Evolutionary conservation across 352 stramenopile species (phyloP), one percentile per base, ranked within the genome.

Genomic region (Pythium dissimile): DNA sequence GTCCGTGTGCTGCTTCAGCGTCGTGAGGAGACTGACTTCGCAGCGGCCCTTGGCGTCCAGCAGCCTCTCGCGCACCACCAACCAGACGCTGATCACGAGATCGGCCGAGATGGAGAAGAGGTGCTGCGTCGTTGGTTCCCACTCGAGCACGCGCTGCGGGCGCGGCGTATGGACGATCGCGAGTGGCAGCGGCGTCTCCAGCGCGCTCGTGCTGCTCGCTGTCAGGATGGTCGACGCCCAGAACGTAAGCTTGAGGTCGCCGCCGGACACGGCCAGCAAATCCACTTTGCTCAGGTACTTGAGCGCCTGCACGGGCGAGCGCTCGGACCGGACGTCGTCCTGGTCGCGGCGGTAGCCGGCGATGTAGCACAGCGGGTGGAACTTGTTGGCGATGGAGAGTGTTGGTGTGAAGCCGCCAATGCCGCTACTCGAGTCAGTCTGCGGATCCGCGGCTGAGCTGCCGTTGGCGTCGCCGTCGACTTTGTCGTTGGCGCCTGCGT

Each of bases 181-280:
- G n/a, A 92, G 64, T 2, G 82, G 82, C n/a, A 71, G 31, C 5
- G 78, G 76, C 8, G 69, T 86, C 47, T 90, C 80, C 28, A 89
- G 54, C 1, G 80, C 80, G 18, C 80, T 87, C 5, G 75, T 55
- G 39, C 80, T 89, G 23, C 62, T 73, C 0, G 78, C 73, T 2
- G 76, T 89, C n/a, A 92, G 52, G 21, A 89, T 67, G 15, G 68
- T 74, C 1, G 78, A 71, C 2, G 76, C 57, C 82, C 82, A 92
- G 50, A 92, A 90, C 24, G 80, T 89, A 50, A 92, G 70, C 48
- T 90, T 92, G 15, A 92, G 56, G 38, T 92, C 82, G 0, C 80
- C 82, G 8, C 71, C 82, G 1, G 82, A 89, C 9, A 90, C 73
- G n/a, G 69, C 80, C 8, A 92, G 60, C 11, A 92, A 35, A 43